These are phyloP conservation scores for Saxophila tyrrhenica DNA, from an alignment of 495 filamentous ascomycete genomes.

Conservation along the genomic window DNA sequence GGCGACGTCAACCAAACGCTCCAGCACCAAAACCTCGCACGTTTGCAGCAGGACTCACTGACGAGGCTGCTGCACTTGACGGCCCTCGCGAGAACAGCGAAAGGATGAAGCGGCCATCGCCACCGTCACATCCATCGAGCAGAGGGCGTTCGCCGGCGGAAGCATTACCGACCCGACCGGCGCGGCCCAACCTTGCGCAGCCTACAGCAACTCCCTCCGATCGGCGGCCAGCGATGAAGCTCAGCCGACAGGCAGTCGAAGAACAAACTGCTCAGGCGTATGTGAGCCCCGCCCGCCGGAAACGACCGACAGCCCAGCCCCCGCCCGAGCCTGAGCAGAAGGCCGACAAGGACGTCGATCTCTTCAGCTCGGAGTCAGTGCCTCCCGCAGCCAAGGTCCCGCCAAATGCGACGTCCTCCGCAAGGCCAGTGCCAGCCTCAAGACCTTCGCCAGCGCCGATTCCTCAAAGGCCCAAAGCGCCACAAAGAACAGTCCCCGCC, in stretches of 20 bases:
- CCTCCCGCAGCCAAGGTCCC: background rate
- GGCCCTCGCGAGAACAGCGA: slow-evolving; percentile 37
- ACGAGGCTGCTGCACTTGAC: slow-evolving; percentile 90
- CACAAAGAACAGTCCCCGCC: slow-evolving; percentile 53
- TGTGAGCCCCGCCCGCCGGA: slow-evolving; percentile 75
- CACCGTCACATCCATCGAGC: background rate
- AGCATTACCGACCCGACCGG: slow-evolving; percentile 11
- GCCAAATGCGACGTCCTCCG: slow-evolving; percentile 1
- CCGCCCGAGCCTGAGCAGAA: slow-evolving; percentile 30
- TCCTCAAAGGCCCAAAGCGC: slow-evolving; percentile 33
- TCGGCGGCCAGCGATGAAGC: slow-evolving; percentile 36
- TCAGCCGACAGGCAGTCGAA: slow-evolving; percentile 62
- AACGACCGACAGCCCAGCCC: slow-evolving; percentile 40
- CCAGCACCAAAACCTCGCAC: background rate
- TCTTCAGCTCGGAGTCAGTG: slow-evolving; percentile 38
- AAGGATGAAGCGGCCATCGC: slow-evolving; percentile 3
- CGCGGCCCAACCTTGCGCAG: slow-evolving; percentile 38
- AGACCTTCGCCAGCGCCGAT: slow-evolving; percentile 18
- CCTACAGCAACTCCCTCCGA: slow-evolving; percentile 37
- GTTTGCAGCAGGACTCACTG: slow-evolving; percentile 44
- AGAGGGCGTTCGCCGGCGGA: slow-evolving; percentile 15
- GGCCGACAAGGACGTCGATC: slow-evolving; percentile 28
- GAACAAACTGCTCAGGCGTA: slow-evolving; percentile 78
- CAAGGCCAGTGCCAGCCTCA: slow-evolving; percentile 8
- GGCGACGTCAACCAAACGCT: slow-evolving; percentile 7